Evolutionary conservation across 108 stramenopile genomes (phyloP).

Genomic region (Stephanodiscus minutulus): DNA sequence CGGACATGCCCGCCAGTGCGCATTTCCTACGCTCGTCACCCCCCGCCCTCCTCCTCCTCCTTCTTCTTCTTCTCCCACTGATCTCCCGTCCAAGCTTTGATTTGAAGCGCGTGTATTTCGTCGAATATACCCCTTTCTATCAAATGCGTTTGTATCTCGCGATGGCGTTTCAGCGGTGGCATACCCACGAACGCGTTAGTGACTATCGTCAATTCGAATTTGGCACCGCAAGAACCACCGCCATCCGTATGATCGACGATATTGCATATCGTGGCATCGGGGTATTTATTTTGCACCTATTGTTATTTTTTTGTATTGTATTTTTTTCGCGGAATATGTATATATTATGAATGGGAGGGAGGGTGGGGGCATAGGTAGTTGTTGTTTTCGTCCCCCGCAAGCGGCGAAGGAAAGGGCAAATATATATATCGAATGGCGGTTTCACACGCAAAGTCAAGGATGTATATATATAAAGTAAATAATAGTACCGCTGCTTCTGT

Average conservation of each 20-base stretch:
- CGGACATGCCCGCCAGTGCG: too few relatives aligned
- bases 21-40: slow-evolving; percentile 3
- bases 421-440: too few relatives aligned
- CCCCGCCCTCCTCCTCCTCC: slow-evolving; percentile 39
- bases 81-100: slow-evolving; percentile 77
- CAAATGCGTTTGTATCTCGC: slow-evolving; percentile 66
- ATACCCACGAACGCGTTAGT: slow-evolving; percentile 52
- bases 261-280: slow-evolving; percentile 36
- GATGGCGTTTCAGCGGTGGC: slow-evolving; percentile 72
- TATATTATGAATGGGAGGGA: too few relatives aligned
- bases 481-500: too few relatives aligned
- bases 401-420: too few relatives aligned
- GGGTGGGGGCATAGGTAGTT: too few relatives aligned
- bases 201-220: slow-evolving; percentile 49
- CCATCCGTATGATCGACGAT: slow-evolving; percentile 54
- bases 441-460: too few relatives aligned
- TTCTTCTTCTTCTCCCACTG: slow-evolving; percentile 74
- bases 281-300: slow-evolving; percentile 46
- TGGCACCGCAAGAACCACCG: slow-evolving; percentile 53
- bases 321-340: too few relatives aligned
- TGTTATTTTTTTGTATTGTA: background rate
- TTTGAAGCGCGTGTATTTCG: slow-evolving; percentile 77
- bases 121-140: slow-evolving; percentile 60
- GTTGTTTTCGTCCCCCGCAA: too few relatives aligned
- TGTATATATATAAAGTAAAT: too few relatives aligned